These are phyloP conservation scores for Exophiala aquamarina DNA, from an alignment of 2,329 filamentous ascomycete genomes.

Conservation along the genomic window DNA sequence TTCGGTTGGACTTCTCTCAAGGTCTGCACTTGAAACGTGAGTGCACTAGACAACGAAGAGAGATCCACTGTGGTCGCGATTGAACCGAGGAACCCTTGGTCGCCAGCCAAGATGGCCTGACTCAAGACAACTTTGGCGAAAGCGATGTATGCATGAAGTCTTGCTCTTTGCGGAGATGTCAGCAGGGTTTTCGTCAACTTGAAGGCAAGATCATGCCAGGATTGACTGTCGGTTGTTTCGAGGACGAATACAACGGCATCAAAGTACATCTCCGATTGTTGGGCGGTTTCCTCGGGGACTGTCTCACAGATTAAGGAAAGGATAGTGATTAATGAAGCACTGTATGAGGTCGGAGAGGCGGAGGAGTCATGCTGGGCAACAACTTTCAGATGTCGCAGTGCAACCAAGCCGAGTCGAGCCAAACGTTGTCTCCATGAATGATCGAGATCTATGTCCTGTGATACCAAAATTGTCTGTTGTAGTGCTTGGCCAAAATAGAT, in stretches of 20 bases:
- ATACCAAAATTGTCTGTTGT: conserved; percentile 8
- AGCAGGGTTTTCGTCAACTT: conserved; percentile 13
- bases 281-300: conserved; percentile 36
- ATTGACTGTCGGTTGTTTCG: conserved; percentile 1
- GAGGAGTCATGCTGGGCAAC: conserved; percentile 1
- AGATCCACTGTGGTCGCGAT: conserved; percentile 14
- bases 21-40: conserved; percentile 14
- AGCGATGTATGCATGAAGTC: conserved; percentile 10
- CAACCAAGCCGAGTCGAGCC: conserved; percentile 12
- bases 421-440: conserved; percentile 9
- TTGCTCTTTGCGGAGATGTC: conserved; percentile 6
- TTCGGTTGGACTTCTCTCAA: conserved; percentile 33
- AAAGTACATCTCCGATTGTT: conserved; percentile 13
- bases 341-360: conserved; percentile 6
- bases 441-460: conserved; percentile 8
- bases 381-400: conserved; percentile 17
- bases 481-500: conserved; percentile 46
- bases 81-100: conserved; percentile 5
- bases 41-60: conserved; percentile 9
- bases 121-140: conserved; percentile 17
- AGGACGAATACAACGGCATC: conserved; percentile 12
- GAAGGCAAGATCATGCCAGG: conserved; percentile 7
- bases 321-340: conserved; percentile 14
- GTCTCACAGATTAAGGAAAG: conserved; percentile 38
- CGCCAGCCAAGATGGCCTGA: conserved; percentile 10